Base-by-base conservation (phyloP, 331 rosid species). In the Stylosanthes scabra region DNA sequence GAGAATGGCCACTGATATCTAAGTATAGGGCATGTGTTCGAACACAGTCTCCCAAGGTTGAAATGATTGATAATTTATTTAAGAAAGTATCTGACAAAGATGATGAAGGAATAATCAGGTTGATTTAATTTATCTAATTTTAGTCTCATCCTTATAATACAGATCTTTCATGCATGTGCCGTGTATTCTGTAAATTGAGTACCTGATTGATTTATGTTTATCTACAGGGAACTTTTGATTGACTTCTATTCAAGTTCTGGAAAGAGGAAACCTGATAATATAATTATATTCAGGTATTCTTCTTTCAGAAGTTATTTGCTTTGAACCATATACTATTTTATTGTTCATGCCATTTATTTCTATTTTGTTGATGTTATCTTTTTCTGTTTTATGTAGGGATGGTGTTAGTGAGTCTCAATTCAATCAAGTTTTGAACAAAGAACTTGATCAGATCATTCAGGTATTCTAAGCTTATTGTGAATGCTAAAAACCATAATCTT, bases 101-200 rank as follows among this genome's bases (percentile, higher is more conserved):
- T 14, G 99, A 95, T 80, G 94, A 95, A 6, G 99, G 98, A n/a
- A 95, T 92, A 0, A 80, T 94, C 70, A 91, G 99, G 99, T 91
- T 37, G 14, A 55, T 7, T 8, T n/a, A n/a, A 6, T 15, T 51
- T 62, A 11, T 55, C 5, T 8, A 11, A 25, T 8, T 15, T 51
- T 62, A 11, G 11, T 45, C 25, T 64, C 20, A 2, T 12, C 1
- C 10, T 59, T 7, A 28, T 4, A 6, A 34, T 31, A 11, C 11
- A 47, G n/a, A 11, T 13, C 3, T 12, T 49, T 2, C 16, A 1
- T 49, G 55, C 16, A 12, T n/a, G 25, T 20, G 1, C 25, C 63
- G 4, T 11, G 1, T 0, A 12, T 9, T 7, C 31, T 1, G 3
- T 46, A 31, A 31, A 31, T 58, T 40, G 28, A 2, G 25, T 14